Conservation (phyloP, 202 grass and related monocot genomes). For the Setaria viridis region DNA sequence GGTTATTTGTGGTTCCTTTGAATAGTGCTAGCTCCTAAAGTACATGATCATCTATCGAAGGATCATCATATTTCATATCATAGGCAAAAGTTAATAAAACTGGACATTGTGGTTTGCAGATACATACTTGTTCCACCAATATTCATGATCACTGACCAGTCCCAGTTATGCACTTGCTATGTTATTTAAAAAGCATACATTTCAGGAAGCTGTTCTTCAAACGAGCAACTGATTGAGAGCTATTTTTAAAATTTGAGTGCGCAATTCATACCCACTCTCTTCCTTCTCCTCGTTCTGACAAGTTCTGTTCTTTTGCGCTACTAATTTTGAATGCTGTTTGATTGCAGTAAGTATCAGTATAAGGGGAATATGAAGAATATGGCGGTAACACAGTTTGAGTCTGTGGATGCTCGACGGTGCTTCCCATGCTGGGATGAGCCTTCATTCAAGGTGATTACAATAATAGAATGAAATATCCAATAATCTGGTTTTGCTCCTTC, state of each 20-base stretch:
- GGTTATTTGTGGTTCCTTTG: not conserved
- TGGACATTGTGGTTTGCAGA: not conserved
- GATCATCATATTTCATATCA: not conserved
- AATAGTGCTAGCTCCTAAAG: not conserved
- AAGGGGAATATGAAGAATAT: conserved; percentile 63
- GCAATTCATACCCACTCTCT: not conserved
- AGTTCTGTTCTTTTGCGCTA: not conserved
- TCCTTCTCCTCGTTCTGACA: not conserved
- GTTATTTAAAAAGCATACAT: not conserved
- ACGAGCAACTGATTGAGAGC: not conserved
- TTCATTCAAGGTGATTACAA: conserved; percentile 68
- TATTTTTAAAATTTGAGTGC: not conserved
- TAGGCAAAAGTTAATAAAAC: not conserved
- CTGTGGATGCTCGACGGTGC: conserved; percentile 77
- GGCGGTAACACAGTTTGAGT: conserved; percentile 85
- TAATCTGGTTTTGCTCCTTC: conserved; percentile 24
- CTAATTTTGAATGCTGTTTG: not conserved
- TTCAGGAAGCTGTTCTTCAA: not conserved
- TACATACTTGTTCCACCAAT: not conserved
- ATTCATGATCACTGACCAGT: not conserved
- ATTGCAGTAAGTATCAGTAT: conserved; percentile 60
- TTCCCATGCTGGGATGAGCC: conserved; percentile 96
- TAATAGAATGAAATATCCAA: not conserved
- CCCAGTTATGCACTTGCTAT: not conserved
- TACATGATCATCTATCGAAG: not conserved